phyloP scores from a whole-genome alignment of 1,139 yeast species.

The Kodamaea fungicola region DNA sequence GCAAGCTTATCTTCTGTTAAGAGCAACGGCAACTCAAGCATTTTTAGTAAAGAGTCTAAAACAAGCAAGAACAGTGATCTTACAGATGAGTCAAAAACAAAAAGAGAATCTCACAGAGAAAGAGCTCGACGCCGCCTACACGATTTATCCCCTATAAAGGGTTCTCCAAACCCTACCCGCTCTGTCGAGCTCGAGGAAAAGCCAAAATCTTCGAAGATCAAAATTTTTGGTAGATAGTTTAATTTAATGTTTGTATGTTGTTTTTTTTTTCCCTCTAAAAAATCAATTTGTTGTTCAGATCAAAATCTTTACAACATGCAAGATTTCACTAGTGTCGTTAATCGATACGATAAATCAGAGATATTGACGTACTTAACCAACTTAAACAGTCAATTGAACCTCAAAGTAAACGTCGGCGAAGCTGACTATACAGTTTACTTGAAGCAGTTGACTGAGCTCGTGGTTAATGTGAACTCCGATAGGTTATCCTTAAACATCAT shows the following conservation, averaged over 20 bases:
- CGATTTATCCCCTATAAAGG: slow-evolving; percentile 13
- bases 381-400: slow-evolving; percentile 19
- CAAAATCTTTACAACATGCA: slow-evolving; percentile 1
- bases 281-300: slow-evolving; percentile 3
- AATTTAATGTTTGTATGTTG: too few relatives aligned
- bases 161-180: slow-evolving; percentile 12
- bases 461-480: slow-evolving; percentile 9
- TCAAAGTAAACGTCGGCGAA: slow-evolving; percentile 8
- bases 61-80: slow-evolving; percentile 4
- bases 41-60: slow-evolving; percentile 11
- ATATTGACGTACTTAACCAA: slow-evolving; percentile 23
- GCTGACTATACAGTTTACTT: slow-evolving; percentile 10
- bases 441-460: slow-evolving; percentile 10
- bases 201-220: slow-evolving; percentile 11
- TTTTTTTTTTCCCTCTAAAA: background rate
- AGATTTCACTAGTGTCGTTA: slow-evolving; percentile 16
- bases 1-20: slow-evolving; percentile 10
- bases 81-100: slow-evolving; percentile 1
- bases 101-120: slow-evolving; percentile 1
- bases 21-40: slow-evolving; percentile 9
- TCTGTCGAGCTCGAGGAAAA: slow-evolving; percentile 10
- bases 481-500: slow-evolving; percentile 23
- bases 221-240: slow-evolving; percentile 8
- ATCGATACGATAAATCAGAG: slow-evolving; percentile 18
- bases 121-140: slow-evolving; percentile 3